Evolutionary conservation across 306 rosid genomes (phyloP).

Genomic region (Vigna mungo): DNA sequence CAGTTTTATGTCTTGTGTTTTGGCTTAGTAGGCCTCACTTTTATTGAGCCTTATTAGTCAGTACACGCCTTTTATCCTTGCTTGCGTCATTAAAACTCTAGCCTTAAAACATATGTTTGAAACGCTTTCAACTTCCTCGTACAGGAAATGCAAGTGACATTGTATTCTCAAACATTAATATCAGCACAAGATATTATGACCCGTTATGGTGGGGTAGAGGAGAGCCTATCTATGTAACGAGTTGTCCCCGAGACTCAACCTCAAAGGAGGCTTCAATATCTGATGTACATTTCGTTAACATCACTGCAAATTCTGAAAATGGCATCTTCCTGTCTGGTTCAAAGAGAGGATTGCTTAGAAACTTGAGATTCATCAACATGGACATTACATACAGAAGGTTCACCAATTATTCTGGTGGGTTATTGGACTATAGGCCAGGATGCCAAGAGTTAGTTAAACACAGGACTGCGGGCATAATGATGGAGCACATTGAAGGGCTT

Average conservation of each 20-base stretch:
- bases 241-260: constrained; percentile 68
- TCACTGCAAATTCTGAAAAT: constrained; percentile 79
- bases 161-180: constrained; percentile 88
- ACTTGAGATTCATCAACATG: constrained; percentile 80
- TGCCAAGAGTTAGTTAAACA: constrained; percentile 84
- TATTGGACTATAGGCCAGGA: constrained; percentile 88
- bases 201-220: constrained; percentile 99
- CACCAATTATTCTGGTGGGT: constrained; percentile 69
- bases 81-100: not conserved
- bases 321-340: constrained; percentile 92
- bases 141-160: constrained; percentile 88
- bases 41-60: constrained; percentile 14
- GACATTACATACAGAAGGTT: constrained; percentile 68
- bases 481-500: constrained; percentile 85
- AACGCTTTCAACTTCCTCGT: constrained; percentile 35
- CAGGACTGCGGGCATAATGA: constrained; percentile 70
- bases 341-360: constrained; percentile 67
- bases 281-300: constrained; percentile 71
- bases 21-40: not conserved
- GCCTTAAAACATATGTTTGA: constrained; percentile 17
- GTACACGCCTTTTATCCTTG: not conserved
- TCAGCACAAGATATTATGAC: constrained; percentile 91
- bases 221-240: constrained; percentile 87
- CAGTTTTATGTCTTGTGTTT: constrained; percentile 5
- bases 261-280: constrained; percentile 91